Evolutionary conservation across 352 stramenopile genomes (phyloP).

Genomic region (Pelagophyceae sp.): DNA sequence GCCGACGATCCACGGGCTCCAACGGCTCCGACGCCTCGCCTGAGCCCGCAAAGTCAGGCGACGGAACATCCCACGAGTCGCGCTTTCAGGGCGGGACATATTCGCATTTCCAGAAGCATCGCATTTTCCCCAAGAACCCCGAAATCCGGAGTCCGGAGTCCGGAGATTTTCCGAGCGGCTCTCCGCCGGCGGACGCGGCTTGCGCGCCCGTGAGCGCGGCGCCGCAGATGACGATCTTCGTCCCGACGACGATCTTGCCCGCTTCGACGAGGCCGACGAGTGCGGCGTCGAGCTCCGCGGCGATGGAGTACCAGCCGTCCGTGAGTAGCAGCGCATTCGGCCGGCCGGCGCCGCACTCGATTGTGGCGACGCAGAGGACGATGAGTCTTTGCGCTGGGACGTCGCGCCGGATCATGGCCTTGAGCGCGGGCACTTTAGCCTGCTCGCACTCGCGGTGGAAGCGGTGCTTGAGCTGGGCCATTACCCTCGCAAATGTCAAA

Average conservation of each 20-base stretch:
- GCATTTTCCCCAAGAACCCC: no score
- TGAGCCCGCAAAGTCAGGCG: no score
- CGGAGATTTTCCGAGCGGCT: no score
- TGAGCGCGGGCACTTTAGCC: conserved; percentile 43
- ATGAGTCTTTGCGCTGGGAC: conserved; percentile 44
- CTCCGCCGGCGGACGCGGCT: conserved; percentile 57
- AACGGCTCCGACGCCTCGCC: no score
- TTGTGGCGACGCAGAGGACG: conserved; percentile 57
- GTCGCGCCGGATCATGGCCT: conserved; percentile 66
- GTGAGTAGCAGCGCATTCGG: conserved; percentile 45
- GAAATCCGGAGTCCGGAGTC: no score
- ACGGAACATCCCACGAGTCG: no score
- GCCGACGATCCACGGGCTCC: no score
- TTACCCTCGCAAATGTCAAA: conserved; percentile 49
- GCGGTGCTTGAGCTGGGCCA: conserved; percentile 46
- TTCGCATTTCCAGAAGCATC: no score
- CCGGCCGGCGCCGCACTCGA: conserved; percentile 41
- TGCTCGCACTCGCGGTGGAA: conserved; percentile 53
- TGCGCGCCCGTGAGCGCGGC: conserved; percentile 45
- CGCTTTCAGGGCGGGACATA: no score
- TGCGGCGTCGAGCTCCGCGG: conserved; percentile 46
- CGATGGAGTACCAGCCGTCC: conserved; percentile 64
- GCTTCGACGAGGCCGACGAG: conserved; percentile 42
- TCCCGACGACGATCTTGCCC: conserved; percentile 48
- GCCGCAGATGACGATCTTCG: conserved; percentile 55